Percentiles rank a stretch among this genome's conserved stretches.
These are phyloP conservation scores for Heliamphora pulchella DNA, from an alignment of 179 eudicot species.

Conservation along the genomic window DNA sequence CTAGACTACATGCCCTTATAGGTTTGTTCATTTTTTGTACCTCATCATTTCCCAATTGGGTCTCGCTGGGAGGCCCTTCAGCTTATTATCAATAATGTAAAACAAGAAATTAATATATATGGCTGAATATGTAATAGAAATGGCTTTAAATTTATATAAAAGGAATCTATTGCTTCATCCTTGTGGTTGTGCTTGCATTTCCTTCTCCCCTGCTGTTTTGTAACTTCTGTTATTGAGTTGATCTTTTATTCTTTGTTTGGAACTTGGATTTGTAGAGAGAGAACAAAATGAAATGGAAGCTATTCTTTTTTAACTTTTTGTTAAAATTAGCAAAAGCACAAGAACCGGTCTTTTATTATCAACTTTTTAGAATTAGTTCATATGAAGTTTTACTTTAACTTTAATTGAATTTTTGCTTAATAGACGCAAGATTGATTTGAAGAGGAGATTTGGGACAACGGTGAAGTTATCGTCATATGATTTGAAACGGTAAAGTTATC, in stretches of 20 bases:
- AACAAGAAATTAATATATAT: neutral
- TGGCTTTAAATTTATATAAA: slow-evolving; percentile 13
- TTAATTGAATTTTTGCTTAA: no score
- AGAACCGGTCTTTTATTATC: no score
- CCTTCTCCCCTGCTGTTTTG: neutral
- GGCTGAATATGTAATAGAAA: slow-evolving; percentile 7
- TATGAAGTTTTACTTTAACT: no score
- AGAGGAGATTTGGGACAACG: no score
- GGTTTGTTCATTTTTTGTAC: slow-evolving; percentile 11
- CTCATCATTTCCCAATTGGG: neutral
- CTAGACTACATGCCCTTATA: slow-evolving; percentile 13
- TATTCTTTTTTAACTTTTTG: no score
- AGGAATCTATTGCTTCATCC: neutral
- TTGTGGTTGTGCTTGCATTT: neutral
- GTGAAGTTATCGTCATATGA: no score
- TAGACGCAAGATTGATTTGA: no score
- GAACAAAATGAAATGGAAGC: no score
- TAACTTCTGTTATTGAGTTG: neutral
- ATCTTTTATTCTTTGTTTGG: neutral
- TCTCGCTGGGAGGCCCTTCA: slow-evolving; percentile 13
- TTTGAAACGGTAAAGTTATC: no score
- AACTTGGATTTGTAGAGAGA: no score
- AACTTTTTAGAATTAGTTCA: no score
- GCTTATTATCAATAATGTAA: slow-evolving; percentile 14
- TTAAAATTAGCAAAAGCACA: no score